These are phyloP conservation scores for Lipomyces lipofer DNA, from an alignment of 805 yeast species.

Conservation along the genomic window DNA sequence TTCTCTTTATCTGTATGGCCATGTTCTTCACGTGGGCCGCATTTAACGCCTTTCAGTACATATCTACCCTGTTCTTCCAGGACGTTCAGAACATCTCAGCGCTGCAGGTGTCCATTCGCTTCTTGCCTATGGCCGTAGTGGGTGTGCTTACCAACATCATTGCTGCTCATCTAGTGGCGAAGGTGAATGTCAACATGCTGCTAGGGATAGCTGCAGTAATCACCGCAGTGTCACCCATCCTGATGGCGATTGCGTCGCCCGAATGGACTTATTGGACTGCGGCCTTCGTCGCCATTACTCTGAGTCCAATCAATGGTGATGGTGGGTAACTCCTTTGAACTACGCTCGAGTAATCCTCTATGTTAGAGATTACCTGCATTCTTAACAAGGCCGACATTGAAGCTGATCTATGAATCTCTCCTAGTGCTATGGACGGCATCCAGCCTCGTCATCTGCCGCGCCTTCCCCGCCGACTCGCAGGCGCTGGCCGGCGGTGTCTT, in stretches of 20 bases:
- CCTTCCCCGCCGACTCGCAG: constrained; percentile 5
- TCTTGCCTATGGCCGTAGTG: constrained; percentile 4
- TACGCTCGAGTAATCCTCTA: neutral
- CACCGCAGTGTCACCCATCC: constrained; percentile 5
- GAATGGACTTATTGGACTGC: constrained; percentile 5
- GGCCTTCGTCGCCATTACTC: constrained; percentile 4
- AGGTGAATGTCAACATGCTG: constrained; percentile 2
- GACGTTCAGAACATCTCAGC: constrained; percentile 4
- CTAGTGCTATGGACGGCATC: constrained; percentile 6
- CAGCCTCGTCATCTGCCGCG: constrained; percentile 4
- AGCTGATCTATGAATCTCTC: constrained; percentile 1
- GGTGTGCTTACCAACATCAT: constrained; percentile 2
- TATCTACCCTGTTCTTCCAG: constrained; percentile 5
- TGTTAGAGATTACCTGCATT: constrained; percentile 3
- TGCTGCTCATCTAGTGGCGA: constrained; percentile 4
- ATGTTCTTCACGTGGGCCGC: constrained; percentile 5
- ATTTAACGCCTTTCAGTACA: constrained; percentile 4
- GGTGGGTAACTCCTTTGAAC: constrained; percentile 1
- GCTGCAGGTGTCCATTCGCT: constrained; percentile 4
- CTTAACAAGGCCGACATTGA: constrained; percentile 1
- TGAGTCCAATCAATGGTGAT: constrained; percentile 4
- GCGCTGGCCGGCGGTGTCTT: constrained; percentile 4
- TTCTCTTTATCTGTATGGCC: constrained; percentile 1
- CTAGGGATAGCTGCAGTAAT: constrained; percentile 3
- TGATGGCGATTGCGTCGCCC: constrained; percentile 4